phyloP scores from a whole-genome alignment of 2,329 filamentous ascomycete species.

The Calonectria honghensis region DNA sequence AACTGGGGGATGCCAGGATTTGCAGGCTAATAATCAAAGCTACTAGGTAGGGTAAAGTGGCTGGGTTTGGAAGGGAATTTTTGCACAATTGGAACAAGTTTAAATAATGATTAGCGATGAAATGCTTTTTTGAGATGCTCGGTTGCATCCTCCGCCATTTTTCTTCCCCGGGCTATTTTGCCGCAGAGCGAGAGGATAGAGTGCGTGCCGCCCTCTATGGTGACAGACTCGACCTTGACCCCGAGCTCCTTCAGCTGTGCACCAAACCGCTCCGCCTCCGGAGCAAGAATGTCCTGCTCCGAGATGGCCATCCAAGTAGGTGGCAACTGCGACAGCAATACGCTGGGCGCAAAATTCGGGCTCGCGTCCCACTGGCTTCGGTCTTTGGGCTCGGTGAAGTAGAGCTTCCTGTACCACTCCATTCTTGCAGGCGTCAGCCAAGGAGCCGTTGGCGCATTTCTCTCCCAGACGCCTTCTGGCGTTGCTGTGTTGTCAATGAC shows the following conservation, averaged over 20 bases:
- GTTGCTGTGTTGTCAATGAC: slow-evolving; percentile 57
- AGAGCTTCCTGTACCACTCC: slow-evolving; percentile 57
- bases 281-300: slow-evolving; percentile 55
- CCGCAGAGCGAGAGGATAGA: slow-evolving; percentile 38
- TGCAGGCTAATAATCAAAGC: not conserved
- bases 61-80: not conserved
- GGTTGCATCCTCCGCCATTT: slow-evolving; percentile 29
- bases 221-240: slow-evolving; percentile 20
- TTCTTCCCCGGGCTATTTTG: slow-evolving; percentile 23
- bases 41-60: not conserved
- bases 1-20: slow-evolving; percentile 34
- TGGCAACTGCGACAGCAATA: slow-evolving; percentile 47
- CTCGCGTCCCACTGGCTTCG: slow-evolving; percentile 52
- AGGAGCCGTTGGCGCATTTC: slow-evolving; percentile 45
- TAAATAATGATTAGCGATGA: not conserved
- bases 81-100: not conserved
- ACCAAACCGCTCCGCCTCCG: slow-evolving; percentile 51
- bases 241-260: slow-evolving; percentile 43
- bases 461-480: slow-evolving; percentile 25
- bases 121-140: slow-evolving; percentile 28
- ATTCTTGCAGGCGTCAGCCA: slow-evolving; percentile 57
- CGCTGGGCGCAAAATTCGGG: slow-evolving; percentile 48
- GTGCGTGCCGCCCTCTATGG: slow-evolving; percentile 32
- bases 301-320: slow-evolving; percentile 53
- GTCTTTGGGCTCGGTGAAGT: slow-evolving; percentile 47